Evolutionary conservation across 768 basidiomycete genomes (phyloP).

Genomic region (Tulasnella sp.): DNA sequence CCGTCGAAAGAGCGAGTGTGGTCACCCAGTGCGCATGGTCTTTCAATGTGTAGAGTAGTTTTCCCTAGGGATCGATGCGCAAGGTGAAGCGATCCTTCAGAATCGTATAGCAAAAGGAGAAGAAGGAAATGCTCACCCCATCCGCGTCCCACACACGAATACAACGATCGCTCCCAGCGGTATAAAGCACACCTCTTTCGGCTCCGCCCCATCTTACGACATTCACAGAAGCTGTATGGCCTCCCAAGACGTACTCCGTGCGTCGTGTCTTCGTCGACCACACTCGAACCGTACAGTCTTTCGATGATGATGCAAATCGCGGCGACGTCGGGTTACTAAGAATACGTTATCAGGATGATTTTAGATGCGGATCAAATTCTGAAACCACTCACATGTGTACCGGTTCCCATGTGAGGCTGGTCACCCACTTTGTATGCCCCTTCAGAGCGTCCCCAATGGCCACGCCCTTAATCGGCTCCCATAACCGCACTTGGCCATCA

Average conservation of each 20-base stretch:
- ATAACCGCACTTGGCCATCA: slow-evolving; percentile 83
- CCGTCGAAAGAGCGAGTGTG: slow-evolving; percentile 88
- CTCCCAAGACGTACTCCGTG: slow-evolving; percentile 77
- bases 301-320: slow-evolving; percentile 87
- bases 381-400: slow-evolving; percentile 62
- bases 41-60: slow-evolving; percentile 70
- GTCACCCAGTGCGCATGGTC: slow-evolving; percentile 99
- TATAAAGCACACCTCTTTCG: slow-evolving; percentile 76
- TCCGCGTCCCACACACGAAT: slow-evolving; percentile 91
- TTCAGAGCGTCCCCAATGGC: slow-evolving; percentile 78
- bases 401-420: slow-evolving; percentile 90
- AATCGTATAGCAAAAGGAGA: not conserved
- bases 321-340: slow-evolving; percentile 64
- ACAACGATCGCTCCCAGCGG: slow-evolving; percentile 88
- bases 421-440: slow-evolving; percentile 96
- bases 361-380: too few relatives aligned
- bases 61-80: slow-evolving; percentile 44
- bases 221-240: slow-evolving; percentile 90
- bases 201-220: slow-evolving; percentile 94
- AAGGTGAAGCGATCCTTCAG: not conserved
- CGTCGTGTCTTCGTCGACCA: slow-evolving; percentile 71
- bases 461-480: slow-evolving; percentile 90
- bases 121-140: slow-evolving; percentile 38
- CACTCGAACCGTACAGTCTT: slow-evolving; percentile 91
- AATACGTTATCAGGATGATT: not conserved